Conservation (phyloP, 2,329 filamentous ascomycete species). For the Laburnicola sp. region DNA sequence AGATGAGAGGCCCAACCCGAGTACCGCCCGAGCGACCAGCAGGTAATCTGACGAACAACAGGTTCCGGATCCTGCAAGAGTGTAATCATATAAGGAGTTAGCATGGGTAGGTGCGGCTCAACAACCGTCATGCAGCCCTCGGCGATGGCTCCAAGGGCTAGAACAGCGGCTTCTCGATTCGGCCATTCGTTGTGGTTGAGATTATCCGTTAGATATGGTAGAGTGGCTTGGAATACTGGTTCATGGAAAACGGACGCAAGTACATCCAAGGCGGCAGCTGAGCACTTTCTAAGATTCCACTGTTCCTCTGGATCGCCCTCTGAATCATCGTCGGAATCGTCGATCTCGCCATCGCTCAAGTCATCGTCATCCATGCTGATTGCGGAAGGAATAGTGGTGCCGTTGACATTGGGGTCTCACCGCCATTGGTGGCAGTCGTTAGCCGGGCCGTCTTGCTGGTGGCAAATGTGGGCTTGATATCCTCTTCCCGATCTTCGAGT, state of each 20-base stretch:
- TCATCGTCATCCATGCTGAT: constrained; percentile 57
- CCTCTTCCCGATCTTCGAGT: constrained; percentile 83
- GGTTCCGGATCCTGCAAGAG: constrained; percentile 83
- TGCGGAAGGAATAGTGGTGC: constrained; percentile 46
- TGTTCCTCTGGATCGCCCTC: constrained; percentile 78
- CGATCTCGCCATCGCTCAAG: constrained; percentile 85
- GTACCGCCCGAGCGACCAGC: constrained; percentile 94
- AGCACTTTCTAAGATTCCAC: constrained; percentile 97
- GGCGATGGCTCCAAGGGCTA: constrained; percentile 91
- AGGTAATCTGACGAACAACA: constrained; percentile 93
- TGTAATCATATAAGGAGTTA: constrained; percentile 87
- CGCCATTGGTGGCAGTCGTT: constrained; percentile 54
- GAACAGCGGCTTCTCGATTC: constrained; percentile 87
- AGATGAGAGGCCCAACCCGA: constrained; percentile 88
- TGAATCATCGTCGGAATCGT: constrained; percentile 70
- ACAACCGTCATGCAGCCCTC: constrained; percentile 92
- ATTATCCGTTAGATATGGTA: constrained; percentile 90
- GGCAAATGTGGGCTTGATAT: constrained; percentile 91
- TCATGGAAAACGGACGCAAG: constrained; percentile 89
- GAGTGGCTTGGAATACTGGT: constrained; percentile 84
- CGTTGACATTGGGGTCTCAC: constrained; percentile 50
- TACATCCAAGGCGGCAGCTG: constrained; percentile 90
- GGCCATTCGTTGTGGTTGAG: constrained; percentile 88
- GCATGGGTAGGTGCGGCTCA: constrained; percentile 83
- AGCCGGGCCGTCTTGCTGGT: constrained; percentile 66